Evolutionary conservation across 352 stramenopile species (phyloP).

Genomic region (Phytophthora pinifolia): DNA sequence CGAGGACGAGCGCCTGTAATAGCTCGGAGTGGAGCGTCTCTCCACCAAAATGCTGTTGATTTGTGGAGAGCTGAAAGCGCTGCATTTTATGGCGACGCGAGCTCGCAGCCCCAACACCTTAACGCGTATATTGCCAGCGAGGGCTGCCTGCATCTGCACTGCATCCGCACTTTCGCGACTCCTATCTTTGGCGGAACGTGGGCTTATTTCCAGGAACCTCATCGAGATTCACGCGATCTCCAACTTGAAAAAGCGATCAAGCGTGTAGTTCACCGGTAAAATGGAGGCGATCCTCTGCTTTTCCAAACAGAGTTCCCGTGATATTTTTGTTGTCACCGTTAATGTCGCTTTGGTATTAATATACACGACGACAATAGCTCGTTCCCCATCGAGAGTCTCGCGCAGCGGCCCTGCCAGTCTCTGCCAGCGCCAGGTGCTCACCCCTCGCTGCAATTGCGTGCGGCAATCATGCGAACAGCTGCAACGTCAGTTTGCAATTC

Average conservation of each 20-base stretch:
- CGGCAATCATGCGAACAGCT: constrained; percentile 45
- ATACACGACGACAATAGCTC: constrained; percentile 25
- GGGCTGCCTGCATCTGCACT: background rate
- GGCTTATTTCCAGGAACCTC: constrained; percentile 4
- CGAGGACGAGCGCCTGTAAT: constrained; percentile 27
- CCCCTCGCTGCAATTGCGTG: constrained; percentile 34
- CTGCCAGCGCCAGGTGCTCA: constrained; percentile 33
- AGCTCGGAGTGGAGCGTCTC: constrained; percentile 13
- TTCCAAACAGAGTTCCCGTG: background rate
- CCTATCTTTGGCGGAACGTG: constrained; percentile 9
- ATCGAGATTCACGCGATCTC: constrained; percentile 6
- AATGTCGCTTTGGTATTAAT: constrained; percentile 24
- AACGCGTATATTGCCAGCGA: constrained; percentile 41
- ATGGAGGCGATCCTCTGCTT: constrained; percentile 6
- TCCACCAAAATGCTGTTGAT: constrained; percentile 13
- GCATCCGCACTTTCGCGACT: background rate
- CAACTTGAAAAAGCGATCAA: constrained; percentile 15
- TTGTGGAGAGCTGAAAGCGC: constrained; percentile 3
- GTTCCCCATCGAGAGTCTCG: constrained; percentile 10
- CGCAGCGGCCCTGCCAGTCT: constrained; percentile 11
- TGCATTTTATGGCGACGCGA: constrained; percentile 10
- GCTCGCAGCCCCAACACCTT: constrained; percentile 22
- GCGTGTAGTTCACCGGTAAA: constrained; percentile 7
- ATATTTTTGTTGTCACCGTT: constrained; percentile 20
- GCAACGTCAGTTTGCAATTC: constrained; percentile 65